Conservation (phyloP, 805 yeast species). For the Saccharomycopsis malanga region DNA sequence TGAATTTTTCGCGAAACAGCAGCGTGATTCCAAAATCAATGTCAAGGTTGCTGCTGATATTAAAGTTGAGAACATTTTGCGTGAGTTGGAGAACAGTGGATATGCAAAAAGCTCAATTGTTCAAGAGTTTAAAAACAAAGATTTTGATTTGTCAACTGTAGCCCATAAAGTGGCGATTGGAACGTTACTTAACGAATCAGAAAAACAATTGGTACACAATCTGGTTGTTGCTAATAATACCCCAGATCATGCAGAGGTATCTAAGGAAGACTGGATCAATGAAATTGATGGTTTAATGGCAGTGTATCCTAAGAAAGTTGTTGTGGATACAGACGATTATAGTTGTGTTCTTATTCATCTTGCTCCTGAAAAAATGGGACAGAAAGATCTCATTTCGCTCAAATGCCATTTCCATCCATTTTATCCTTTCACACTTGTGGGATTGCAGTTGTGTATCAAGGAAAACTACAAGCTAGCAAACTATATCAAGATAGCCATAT, state of each 20-base stretch:
- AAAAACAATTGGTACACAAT: not conserved
- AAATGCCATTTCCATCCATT: slow-evolving; percentile 39
- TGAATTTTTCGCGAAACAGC: slow-evolving; percentile 45
- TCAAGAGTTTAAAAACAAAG: not conserved
- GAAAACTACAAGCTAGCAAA: slow-evolving; percentile 52
- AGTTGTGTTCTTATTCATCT: slow-evolving; percentile 25
- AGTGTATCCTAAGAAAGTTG: slow-evolving; percentile 42
- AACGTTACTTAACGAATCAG: not conserved
- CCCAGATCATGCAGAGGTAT: not conserved
- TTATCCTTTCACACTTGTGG: slow-evolving; percentile 68
- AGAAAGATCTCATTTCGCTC: slow-evolving; percentile 25
- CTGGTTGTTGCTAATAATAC: not conserved
- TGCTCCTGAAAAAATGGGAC: slow-evolving; percentile 28
- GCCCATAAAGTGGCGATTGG: not conserved
- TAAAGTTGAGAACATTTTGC: slow-evolving; percentile 49
- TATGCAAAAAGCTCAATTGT: slow-evolving; percentile 49
- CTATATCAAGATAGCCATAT: slow-evolving; percentile 56
- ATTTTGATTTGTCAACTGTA: not conserved
- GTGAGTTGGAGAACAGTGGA: slow-evolving; percentile 60
- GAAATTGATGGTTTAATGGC: slow-evolving; percentile 64
- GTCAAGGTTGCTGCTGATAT: slow-evolving; percentile 48
- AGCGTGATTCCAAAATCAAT: slow-evolving; percentile 50
- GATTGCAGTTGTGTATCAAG: slow-evolving; percentile 36
- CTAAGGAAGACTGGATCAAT: slow-evolving; percentile 53
- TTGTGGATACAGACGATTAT: not conserved